A percentile compares a stretch with the other conserved stretches of the same genome.
phyloP scores from a whole-genome alignment of 352 stramenopile species.

The Thraustochytrium striatum region DNA sequence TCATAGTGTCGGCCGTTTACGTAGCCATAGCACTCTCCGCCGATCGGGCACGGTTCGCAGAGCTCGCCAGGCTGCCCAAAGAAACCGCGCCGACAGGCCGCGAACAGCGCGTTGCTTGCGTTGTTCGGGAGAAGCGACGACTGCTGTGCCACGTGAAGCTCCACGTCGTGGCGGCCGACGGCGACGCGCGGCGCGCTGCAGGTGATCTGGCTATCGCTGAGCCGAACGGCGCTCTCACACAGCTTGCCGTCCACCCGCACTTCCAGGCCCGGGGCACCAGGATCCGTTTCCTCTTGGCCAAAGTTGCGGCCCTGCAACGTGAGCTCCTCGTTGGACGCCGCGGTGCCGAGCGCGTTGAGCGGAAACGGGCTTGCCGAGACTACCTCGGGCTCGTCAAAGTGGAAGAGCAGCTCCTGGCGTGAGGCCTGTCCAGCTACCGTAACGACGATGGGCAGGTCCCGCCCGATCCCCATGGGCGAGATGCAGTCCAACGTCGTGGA shows the following conservation, averaged over 20 bases:
- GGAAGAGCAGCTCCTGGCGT: not conserved
- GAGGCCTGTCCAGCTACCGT: not conserved
- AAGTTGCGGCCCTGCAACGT: slow-evolving; percentile 7
- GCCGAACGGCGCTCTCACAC: not conserved
- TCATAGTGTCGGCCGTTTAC: slow-evolving; percentile 38
- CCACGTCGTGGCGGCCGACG: not conserved
- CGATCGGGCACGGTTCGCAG: slow-evolving; percentile 39
- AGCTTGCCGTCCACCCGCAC: not conserved
- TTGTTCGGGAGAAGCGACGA: too few species aligned
- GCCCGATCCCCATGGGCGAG: slow-evolving; percentile 27
- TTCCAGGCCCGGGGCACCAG: not conserved
- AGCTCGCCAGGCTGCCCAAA: slow-evolving; percentile 41
- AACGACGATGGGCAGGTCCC: not conserved
- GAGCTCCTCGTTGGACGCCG: not conserved
- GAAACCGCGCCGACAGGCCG: slow-evolving; percentile 10
- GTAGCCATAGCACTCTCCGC: slow-evolving; percentile 35
- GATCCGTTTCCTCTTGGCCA: not conserved
- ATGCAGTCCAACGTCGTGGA: not conserved
- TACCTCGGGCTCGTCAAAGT: not conserved
- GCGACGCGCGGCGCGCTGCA: not conserved
- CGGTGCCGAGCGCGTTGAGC: not conserved
- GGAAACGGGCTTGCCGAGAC: not conserved
- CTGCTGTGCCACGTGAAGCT: slow-evolving; percentile 19
- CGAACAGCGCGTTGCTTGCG: slow-evolving; percentile 7
- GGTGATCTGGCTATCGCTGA: not conserved